Conservation (phyloP, 306 rosid species). For the Urtica urens region DNA sequence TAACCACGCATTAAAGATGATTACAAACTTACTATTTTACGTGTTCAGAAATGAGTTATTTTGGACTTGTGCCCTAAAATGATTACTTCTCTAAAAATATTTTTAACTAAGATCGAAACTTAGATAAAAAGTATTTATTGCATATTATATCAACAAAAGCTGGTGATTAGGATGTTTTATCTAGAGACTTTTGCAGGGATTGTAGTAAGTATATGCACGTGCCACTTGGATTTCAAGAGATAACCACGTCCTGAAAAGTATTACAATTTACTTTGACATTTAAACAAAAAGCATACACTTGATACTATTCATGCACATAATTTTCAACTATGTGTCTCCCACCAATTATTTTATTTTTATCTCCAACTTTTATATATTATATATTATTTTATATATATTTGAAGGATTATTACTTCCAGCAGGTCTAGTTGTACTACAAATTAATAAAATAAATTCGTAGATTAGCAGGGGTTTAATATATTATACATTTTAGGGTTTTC, state of each 20-base stretch:
- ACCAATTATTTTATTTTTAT: neutral
- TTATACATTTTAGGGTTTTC: neutral
- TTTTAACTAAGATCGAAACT: conserved; percentile 28
- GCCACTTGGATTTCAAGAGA: conserved; percentile 28
- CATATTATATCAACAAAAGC: conserved; percentile 19
- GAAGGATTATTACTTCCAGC: neutral
- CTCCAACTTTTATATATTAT: neutral
- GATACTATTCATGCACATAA: neutral
- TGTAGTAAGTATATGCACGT: conserved; percentile 22
- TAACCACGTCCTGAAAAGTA: conserved; percentile 21
- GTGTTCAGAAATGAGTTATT: too few species aligned
- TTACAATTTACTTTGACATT: conserved; percentile 17
- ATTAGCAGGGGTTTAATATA: too few species aligned
- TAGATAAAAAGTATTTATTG: neutral
- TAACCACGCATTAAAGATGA: too few species aligned
- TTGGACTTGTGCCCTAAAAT: conserved; percentile 20
- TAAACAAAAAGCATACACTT: conserved; percentile 5
- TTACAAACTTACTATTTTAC: neutral
- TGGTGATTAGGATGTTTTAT: conserved; percentile 19
- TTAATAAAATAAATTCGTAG: conserved; percentile 3
- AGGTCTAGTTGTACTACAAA: neutral
- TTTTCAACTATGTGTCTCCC: neutral
- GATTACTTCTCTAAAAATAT: conserved; percentile 8
- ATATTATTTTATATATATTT: conserved; percentile 4
- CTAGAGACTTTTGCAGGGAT: conserved; percentile 11